phyloP scores from a whole-genome alignment of 345 rosid species.

The Camelina sativa region DNA sequence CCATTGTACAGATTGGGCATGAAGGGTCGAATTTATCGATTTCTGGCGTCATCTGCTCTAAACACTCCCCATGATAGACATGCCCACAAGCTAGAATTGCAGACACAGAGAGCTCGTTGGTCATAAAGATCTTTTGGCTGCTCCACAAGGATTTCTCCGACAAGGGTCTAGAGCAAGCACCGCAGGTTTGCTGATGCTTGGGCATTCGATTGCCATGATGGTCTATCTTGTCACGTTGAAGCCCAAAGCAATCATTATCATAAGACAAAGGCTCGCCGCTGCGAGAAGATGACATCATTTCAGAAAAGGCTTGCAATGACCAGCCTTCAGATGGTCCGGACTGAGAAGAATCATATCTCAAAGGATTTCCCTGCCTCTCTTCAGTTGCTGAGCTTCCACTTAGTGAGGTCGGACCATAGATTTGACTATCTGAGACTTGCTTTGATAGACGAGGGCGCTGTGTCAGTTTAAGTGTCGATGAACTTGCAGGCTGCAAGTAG shows the following conservation, averaged over 20 bases:
- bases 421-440: conserved; percentile 48
- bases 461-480: conserved; percentile 51
- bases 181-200: conserved; percentile 72
- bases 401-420: conserved; percentile 34
- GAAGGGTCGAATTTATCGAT: conserved; percentile 82
- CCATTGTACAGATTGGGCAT: conserved; percentile 92
- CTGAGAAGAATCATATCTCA: conserved; percentile 66
- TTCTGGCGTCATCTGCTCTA: conserved; percentile 86
- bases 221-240: conserved; percentile 53
- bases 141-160: conserved; percentile 82
- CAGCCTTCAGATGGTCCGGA: conserved; percentile 81
- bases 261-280: conserved; percentile 61
- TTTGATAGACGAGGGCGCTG: conserved; percentile 49
- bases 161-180: conserved; percentile 83
- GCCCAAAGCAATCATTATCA: conserved; percentile 60
- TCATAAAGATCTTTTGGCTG: conserved; percentile 67
- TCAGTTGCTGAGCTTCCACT: conserved; percentile 39
- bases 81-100: conserved; percentile 92
- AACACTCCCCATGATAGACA: conserved; percentile 94
- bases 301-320: conserved; percentile 87
- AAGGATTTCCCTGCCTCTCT: conserved; percentile 45
- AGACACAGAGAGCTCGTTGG: conserved; percentile 70
- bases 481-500: conserved; percentile 54
- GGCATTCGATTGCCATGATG: conserved; percentile 53
- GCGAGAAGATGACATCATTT: conserved; percentile 70